Base-by-base conservation (phyloP, 2,329 filamentous ascomycete genomes). In the Colletotrichum liaoningense region DNA sequence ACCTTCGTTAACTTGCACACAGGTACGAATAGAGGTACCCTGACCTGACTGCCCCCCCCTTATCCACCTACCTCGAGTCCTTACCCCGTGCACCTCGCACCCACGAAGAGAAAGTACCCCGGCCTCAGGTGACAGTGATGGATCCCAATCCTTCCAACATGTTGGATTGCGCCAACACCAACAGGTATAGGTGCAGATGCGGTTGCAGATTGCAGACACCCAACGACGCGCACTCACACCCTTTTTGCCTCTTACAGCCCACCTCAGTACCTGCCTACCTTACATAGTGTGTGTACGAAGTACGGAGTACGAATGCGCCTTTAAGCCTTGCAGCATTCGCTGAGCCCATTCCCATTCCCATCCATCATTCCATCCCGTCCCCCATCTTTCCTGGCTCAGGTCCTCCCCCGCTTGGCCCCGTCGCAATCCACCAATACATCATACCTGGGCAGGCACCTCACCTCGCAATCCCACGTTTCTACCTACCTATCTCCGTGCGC, bases 91-190 rank as follows among this genome's bases (percentile, higher is more conserved):
- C 54, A 42, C 42, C 42, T 49, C 19, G 66, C 28, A 56, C 54
- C 54, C 19, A 49, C 42, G 42, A 49, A 49, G 42, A 49, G 42
- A 22, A 33, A 55, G 55, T 67, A 70, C 70, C 70, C 67, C 66
- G 59, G 64, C 70, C 55, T 73, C 60, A 62, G 52, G 70, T 73
- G 42, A 67, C 55, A 70, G 59, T 49, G 33, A 73, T 56, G 67
- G 69, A 69, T 69, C 58, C 65, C 33, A 33, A 57, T 66, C 52
- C 54, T 57, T 66, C 66, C 57, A 68, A 69, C 33, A 33, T 33
- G 9, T 26, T 55, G 63, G 63, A 56, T 38, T 59, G 57, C 69
- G 46, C 69, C 66, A 46, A 42, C 66, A 71, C 35, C 69, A 57
- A 72, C 69, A 58, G 26, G 28, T 14, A n/a, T 42, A 63, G 60